Evolutionary conservation across 768 basidiomycete species (phyloP).

Genomic region (Tricholoma hemisulphureum): DNA sequence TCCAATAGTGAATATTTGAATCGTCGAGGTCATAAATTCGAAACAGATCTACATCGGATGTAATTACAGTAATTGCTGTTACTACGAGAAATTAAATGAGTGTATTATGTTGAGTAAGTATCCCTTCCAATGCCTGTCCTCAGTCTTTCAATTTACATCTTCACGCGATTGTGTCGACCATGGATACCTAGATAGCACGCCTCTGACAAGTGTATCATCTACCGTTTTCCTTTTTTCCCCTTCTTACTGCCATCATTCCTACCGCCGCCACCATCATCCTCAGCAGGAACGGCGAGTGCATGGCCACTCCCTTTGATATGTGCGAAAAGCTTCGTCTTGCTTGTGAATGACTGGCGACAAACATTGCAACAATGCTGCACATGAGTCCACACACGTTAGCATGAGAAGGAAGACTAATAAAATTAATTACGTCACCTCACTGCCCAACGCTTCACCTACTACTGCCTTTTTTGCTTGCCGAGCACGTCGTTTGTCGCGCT

Average conservation of each 20-base stretch:
- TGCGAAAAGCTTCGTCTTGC: slow-evolving; percentile 70
- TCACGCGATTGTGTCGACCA: too few species aligned
- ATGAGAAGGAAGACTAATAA: not conserved
- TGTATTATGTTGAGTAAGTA: too few species aligned
- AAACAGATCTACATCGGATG: too few species aligned
- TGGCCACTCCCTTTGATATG: slow-evolving; percentile 75
- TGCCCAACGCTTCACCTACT: slow-evolving; percentile 29
- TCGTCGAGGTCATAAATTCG: too few species aligned
- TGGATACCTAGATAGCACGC: too few species aligned
- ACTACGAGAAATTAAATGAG: too few species aligned
- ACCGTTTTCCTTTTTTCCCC: slow-evolving; percentile 37
- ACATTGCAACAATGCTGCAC: slow-evolving; percentile 59
- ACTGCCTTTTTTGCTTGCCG: slow-evolving; percentile 72
- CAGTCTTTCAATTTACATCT: too few species aligned
- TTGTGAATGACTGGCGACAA: slow-evolving; percentile 61
- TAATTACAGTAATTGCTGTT: too few species aligned
- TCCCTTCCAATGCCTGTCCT: too few species aligned
- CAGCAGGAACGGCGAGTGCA: slow-evolving; percentile 47
- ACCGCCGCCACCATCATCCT: slow-evolving; percentile 15
- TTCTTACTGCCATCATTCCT: slow-evolving; percentile 32
- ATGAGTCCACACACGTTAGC: slow-evolving; percentile 10
- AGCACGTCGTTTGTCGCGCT: slow-evolving; percentile 79
- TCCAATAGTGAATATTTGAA: too few species aligned
- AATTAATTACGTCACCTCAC: slow-evolving; percentile 6
- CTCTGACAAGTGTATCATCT: not conserved